phyloP scores from a whole-genome alignment of 2,329 filamentous ascomycete genomes.

The Neurospora crassa region DNA sequence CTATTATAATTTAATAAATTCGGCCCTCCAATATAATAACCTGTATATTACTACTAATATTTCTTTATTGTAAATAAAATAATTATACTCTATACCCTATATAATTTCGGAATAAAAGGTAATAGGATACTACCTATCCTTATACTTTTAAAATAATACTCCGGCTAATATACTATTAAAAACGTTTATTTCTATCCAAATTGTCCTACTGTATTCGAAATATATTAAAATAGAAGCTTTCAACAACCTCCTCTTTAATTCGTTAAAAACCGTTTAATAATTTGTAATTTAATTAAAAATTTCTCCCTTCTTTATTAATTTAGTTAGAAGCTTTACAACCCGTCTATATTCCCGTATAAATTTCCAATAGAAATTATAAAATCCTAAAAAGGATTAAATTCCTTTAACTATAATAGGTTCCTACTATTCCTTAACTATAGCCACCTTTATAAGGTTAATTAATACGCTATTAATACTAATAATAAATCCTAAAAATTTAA shows the following conservation, averaged over 20 bases:
- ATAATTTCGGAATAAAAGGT: constrained; percentile 1
- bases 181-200: not conserved
- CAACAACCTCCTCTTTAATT: not conserved
- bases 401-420: too few species aligned
- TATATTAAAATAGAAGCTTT: not conserved
- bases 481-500: too few species aligned
- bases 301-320: not conserved
- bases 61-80: not conserved
- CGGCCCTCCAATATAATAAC: not conserved
- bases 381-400: too few species aligned
- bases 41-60: not conserved
- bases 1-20: not conserved
- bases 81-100: not conserved
- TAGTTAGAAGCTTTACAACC: not conserved
- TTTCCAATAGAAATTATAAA: not conserved
- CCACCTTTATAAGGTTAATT: too few species aligned
- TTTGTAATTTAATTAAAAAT: not conserved
- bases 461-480: too few species aligned
- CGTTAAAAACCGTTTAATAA: not conserved
- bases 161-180: not conserved
- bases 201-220: not conserved
- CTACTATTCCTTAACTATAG: too few species aligned
- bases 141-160: not conserved
- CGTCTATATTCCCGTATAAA: constrained; percentile 1
- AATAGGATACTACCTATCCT: not conserved